phyloP scores from a whole-genome alignment of 129 eudicot genomes.

The Solidago caesia region DNA sequence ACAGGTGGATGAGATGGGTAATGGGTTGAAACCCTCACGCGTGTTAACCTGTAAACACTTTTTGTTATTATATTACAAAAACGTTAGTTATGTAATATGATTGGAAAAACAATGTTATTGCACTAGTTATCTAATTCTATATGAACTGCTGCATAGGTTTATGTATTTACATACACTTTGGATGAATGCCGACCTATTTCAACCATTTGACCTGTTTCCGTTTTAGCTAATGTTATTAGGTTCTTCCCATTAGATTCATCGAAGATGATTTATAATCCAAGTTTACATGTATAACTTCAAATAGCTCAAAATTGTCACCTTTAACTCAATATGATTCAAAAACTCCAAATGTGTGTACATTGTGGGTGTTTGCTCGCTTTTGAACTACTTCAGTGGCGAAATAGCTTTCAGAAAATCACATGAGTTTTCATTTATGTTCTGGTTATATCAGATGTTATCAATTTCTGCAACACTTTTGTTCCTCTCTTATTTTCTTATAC shows the following conservation, averaged over 20 bases:
- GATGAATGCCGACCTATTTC: background rate
- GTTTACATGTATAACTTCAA: background rate
- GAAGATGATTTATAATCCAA: background rate
- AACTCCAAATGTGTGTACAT: background rate
- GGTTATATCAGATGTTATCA: slow-evolving; percentile 4
- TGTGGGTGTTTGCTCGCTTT: background rate
- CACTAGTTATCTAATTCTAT: background rate
- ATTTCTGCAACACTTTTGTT: background rate
- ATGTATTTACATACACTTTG: background rate
- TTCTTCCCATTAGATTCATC: background rate
- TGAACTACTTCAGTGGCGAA: background rate
- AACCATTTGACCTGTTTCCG: background rate
- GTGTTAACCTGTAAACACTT: background rate
- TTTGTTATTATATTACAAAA: background rate
- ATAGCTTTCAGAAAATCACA: background rate
- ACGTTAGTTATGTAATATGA: background rate
- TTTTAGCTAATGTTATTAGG: background rate
- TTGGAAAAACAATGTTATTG: background rate
- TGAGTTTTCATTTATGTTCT: background rate
- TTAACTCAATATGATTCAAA: background rate
- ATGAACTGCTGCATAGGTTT: background rate
- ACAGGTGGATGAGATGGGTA: background rate
- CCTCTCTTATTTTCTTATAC: background rate
- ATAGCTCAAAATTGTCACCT: background rate
- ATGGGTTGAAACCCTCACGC: background rate